Evolutionary conservation across 1,284 basidiomycete genomes (phyloP), one percentile per base, ranked within the genome.

Genomic region (Leccinum subrobustum): DNA sequence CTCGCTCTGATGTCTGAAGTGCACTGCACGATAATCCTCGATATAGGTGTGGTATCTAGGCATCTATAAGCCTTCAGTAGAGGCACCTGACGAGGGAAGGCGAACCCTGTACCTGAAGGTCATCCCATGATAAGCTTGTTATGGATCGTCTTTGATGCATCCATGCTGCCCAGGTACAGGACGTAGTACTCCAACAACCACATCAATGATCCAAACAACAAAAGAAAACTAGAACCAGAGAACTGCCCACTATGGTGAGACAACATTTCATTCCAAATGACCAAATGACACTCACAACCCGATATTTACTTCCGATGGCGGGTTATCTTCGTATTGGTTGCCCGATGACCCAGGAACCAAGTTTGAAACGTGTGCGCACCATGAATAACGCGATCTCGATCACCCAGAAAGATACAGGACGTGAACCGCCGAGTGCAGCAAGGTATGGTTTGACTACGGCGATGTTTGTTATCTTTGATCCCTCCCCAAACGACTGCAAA

Each of bases 1-100:
- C 58, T 42, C 6, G 48, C n/a, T 59, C 29, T 58, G 55, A 58
- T 59, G 18, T 51, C 58, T 31, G 57, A 29, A 2, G 44, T 56
- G 25, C 54, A 59, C 31, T 44, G 31, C 8, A 18, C 42, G 16
- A 59, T 56, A 2, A 59, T 31, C 27, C 54, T 56, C 5, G 54
- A 56, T 11, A 6, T 20, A 6, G 54, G 54, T 20, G 54, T 48
- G 12, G 42, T 56, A 33, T 56, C 54, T 4, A 55, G 27, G 12
- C 54, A 55, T 18, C 42, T 56, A 29, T 31, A 29, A 14, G 29
- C 31, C 9, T 47, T 48, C 9, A 47, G 37, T 27, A 18, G 5
- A 9, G 14, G 23, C 12, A 14, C 12, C 14, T n/a, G 16, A 20
- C 3, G 42, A 48, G 7, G 4, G n/a, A 50, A 33, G 27, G 23